phyloP scores from a whole-genome alignment of 768 basidiomycete genomes.

The Boletus speciosus region DNA sequence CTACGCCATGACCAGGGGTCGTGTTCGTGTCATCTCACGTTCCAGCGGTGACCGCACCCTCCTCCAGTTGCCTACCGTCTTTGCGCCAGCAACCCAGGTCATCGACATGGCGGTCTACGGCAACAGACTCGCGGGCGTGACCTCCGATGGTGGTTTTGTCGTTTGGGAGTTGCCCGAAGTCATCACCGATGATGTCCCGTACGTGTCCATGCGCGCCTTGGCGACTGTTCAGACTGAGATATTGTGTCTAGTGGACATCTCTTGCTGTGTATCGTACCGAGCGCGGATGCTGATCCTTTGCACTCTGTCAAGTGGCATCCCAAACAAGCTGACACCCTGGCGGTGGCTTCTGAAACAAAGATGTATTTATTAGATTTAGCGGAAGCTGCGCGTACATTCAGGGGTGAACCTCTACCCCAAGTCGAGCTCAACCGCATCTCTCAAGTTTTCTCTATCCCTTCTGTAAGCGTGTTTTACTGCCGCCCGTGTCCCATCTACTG shows the following conservation, averaged over 20 bases:
- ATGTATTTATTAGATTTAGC: constrained; percentile 74
- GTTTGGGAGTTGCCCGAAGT: constrained; percentile 83
- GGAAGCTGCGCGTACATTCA: constrained; percentile 55
- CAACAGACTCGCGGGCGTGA: constrained; percentile 80
- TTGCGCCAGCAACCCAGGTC: constrained; percentile 60
- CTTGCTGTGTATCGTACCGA: constrained; percentile 67
- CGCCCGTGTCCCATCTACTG: not conserved
- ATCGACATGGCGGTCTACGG: constrained; percentile 84
- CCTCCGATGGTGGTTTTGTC: constrained; percentile 85
- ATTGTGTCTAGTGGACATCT: constrained; percentile 52
- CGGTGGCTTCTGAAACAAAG: constrained; percentile 76
- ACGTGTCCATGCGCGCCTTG: constrained; percentile 32
- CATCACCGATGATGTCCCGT: constrained; percentile 87
- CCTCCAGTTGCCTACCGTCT: constrained; percentile 66
- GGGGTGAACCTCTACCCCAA: constrained; percentile 65
- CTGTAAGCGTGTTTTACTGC: constrained; percentile 44
- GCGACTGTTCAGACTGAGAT: not conserved
- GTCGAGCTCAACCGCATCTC: constrained; percentile 66
- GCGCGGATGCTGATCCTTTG: constrained; percentile 53
- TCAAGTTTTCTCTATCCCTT: constrained; percentile 63
- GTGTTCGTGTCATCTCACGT: constrained; percentile 84
- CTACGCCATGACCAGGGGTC: constrained; percentile 89
- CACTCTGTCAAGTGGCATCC: constrained; percentile 90
- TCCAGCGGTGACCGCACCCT: constrained; percentile 86
- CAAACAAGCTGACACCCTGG: constrained; percentile 72